Conservation (phyloP, 2,329 filamentous ascomycete genomes). For the Penicillium sp. region DNA sequence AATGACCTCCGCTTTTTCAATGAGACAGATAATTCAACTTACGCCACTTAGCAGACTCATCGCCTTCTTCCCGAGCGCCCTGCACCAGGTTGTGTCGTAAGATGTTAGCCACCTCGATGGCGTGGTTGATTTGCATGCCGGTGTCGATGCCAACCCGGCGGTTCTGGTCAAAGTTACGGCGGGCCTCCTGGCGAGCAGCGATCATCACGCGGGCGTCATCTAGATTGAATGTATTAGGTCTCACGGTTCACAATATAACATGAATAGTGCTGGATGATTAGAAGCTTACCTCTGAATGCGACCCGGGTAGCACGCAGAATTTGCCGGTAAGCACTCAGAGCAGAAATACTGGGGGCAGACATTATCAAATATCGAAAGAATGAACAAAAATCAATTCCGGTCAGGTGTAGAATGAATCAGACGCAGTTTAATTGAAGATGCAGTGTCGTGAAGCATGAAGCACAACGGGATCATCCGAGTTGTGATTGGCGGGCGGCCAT, state of each 20-base stretch:
- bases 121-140: constrained; percentile 71
- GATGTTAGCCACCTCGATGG: constrained; percentile 79
- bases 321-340: constrained; percentile 76
- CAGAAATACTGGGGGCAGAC: constrained; percentile 54
- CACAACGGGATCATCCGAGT: constrained; percentile 28
- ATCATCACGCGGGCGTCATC: constrained; percentile 70
- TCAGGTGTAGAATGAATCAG: not conserved
- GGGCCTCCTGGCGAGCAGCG: constrained; percentile 73
- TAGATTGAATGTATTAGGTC: constrained; percentile 42
- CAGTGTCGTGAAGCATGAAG: not conserved
- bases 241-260: not conserved
- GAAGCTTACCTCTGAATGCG: constrained; percentile 73
- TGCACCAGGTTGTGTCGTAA: constrained; percentile 86
- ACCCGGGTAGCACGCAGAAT: constrained; percentile 78
- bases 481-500: constrained; percentile 40
- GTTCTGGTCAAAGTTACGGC: constrained; percentile 72
- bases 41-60: constrained; percentile 44
- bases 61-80: constrained; percentile 56
- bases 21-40: constrained; percentile 15
- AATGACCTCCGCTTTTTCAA: not conserved
- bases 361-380: constrained; percentile 20
- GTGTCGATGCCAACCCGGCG: constrained; percentile 63
- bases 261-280: not conserved
- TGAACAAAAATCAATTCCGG: not conserved
- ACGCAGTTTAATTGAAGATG: not conserved